These are phyloP conservation scores for Trypanosoma mega DNA, from an alignment of 208 protist species.

Conservation along the genomic window DNA sequence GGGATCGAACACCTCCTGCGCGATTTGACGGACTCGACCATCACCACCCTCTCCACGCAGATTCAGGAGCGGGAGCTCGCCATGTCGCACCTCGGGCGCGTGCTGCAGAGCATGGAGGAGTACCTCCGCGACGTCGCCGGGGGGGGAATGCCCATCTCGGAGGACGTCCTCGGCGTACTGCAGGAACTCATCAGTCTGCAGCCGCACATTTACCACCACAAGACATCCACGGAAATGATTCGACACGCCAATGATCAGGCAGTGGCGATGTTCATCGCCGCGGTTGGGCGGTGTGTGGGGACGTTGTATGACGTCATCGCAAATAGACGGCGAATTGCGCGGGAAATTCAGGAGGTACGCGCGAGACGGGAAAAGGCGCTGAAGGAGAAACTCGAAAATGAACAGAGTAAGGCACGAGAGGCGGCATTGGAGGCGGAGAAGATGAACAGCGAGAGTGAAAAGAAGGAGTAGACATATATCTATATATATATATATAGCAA, in stretches of 20 bases:
- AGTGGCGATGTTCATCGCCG: conserved; percentile 83
- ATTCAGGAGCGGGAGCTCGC: conserved; percentile 93
- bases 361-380: conserved; percentile 50
- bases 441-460: conserved; percentile 27
- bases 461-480: conserved; percentile 6
- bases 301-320: conserved; percentile 85
- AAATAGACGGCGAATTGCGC: conserved; percentile 73
- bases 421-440: conserved; percentile 39
- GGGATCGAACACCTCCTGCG: conserved; percentile 99
- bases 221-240: conserved; percentile 86
- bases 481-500: conserved; percentile 4
- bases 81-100: conserved; percentile 89
- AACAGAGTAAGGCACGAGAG: conserved; percentile 33
- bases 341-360: conserved; percentile 72
- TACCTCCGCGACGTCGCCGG: conserved; percentile 89
- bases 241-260: conserved; percentile 84
- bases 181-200: conserved; percentile 89
- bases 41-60: conserved; percentile 94
- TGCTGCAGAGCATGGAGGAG: conserved; percentile 88
- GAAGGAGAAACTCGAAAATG: conserved; percentile 52
- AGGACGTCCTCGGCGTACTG: conserved; percentile 86
- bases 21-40: conserved; percentile 97
- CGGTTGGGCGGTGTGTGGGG: conserved; percentile 76
- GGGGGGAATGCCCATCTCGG: conserved; percentile 70
- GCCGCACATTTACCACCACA: conserved; percentile 78